phyloP scores from a whole-genome alignment of 768 basidiomycete genomes.

The Kwoniella mangroviensis region DNA sequence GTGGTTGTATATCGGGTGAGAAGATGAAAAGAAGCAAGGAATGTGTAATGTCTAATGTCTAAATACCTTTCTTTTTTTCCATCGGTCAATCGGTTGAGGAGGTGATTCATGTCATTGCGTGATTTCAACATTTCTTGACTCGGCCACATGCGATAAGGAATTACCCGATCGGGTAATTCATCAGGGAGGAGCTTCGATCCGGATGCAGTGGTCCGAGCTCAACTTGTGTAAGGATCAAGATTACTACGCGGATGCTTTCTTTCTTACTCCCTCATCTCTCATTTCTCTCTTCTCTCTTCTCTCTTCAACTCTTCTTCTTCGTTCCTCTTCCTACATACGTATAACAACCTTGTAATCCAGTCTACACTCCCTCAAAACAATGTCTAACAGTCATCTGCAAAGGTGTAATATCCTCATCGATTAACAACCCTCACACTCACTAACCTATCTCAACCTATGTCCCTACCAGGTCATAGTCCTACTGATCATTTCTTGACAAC shows the following conservation, averaged over 20 bases:
- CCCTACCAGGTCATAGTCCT: background rate
- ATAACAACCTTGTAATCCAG: background rate
- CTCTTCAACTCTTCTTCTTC: background rate
- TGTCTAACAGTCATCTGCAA: background rate
- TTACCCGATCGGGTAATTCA: conserved; percentile 5
- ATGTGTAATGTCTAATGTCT: background rate
- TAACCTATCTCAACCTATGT: background rate
- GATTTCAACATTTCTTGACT: background rate
- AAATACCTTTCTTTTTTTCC: background rate
- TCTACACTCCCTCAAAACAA: background rate
- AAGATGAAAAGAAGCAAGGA: background rate
- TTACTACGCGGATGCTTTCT: conserved; percentile 15
- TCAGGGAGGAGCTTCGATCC: background rate
- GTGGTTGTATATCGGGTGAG: background rate
- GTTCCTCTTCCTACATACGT: background rate
- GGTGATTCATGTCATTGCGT: background rate
- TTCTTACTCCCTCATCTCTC: background rate
- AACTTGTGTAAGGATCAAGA: too few species aligned
- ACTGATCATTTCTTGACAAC: conserved; percentile 14
- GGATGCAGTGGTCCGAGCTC: conserved; percentile 11
- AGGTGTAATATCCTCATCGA: background rate
- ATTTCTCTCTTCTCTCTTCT: background rate
- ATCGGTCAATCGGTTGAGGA: background rate
- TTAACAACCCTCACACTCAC: background rate
- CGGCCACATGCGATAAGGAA: conserved; percentile 4